Evolutionary conservation across 768 basidiomycete species (phyloP), one percentile per base, ranked within the genome.

Genomic region (Punctularia strigosozonata): DNA sequence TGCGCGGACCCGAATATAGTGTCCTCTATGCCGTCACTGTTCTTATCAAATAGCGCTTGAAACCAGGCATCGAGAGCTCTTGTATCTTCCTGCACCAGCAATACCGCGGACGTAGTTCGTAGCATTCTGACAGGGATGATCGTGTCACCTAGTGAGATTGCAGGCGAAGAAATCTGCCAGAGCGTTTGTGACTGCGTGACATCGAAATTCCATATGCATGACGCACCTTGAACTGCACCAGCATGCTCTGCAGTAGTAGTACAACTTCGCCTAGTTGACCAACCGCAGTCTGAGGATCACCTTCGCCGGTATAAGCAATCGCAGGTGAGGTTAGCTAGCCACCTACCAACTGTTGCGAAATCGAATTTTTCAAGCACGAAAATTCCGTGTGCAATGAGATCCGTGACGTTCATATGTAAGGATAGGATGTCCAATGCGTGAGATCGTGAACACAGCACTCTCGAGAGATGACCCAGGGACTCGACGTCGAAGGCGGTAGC

Each of bases 11-110:
- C 47, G n/a, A 64, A 47, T 15, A 85, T 81, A 12, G 71, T 76
- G 48, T 89, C 86, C 46, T 88, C 86, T 20, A 89, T 87, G 1
- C 86, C 86, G 53, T 88, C 86, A 45, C 74, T 85, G 43, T 62
- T 61, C 36, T 63, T 75, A 51, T 86, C 83, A 53, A 88, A 88
- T 20, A 89, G 61, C 0, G 81, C 79, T 50, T 84, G 86, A 47
- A 68, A 75, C 86, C 86, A 89, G 6, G 65, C 61, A 24, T 56
- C 51, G 45, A 57, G 51, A 3, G 57, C 56, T 0, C 36, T 37
- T 5, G 36, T 10, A 21, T 61, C 48, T 7, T 47, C 47, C 6
- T 40, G 34, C 15, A 42, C 32, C 23, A 34, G n/a, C n/a, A n/a
- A n/a, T n/a, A n/a, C n/a, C n/a, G n/a, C n/a, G n/a, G n/a, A n/a